These are phyloP conservation scores for Populus pruinosa DNA, from an alignment of 345 rosid species.

Conservation along the genomic window DNA sequence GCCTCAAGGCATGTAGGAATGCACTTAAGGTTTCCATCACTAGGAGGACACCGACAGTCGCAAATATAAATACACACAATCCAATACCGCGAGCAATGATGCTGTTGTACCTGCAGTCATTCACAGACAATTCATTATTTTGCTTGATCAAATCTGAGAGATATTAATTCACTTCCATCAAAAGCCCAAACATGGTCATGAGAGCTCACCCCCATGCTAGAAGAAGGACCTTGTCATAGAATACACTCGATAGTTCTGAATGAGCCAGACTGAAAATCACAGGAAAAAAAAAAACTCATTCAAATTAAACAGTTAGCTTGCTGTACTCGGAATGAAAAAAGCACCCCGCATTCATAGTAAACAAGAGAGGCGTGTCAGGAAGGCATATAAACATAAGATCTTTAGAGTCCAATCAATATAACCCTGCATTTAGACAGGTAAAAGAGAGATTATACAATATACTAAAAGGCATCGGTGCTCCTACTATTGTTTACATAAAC, in stretches of 20 bases:
- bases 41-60: constrained; percentile 94
- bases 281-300: not conserved
- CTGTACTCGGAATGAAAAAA: not conserved
- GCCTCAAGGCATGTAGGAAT: constrained; percentile 88
- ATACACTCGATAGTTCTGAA: constrained; percentile 87
- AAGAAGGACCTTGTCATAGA: constrained; percentile 92
- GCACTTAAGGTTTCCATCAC: constrained; percentile 99
- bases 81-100: constrained; percentile 59
- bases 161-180: not conserved
- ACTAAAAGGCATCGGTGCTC: no score
- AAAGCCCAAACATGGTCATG: not conserved
- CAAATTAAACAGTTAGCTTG: constrained; percentile 1
- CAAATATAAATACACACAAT: constrained; percentile 63
- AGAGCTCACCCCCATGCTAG: constrained; percentile 78
- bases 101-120: constrained; percentile 67
- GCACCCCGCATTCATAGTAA: not conserved
- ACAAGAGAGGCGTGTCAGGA: not conserved
- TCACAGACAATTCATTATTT: not conserved
- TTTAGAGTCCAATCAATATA: not conserved
- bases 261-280: constrained; percentile 73
- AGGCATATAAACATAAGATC: not conserved
- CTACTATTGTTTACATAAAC: no score
- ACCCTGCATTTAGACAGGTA: no score
- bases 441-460: not conserved
- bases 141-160: not conserved